Evolutionary conservation across 2,329 filamentous ascomycete species (phyloP), one percentile per base, ranked within the genome.

Genomic region (Ophiocordyceps camponoti-floridani): DNA sequence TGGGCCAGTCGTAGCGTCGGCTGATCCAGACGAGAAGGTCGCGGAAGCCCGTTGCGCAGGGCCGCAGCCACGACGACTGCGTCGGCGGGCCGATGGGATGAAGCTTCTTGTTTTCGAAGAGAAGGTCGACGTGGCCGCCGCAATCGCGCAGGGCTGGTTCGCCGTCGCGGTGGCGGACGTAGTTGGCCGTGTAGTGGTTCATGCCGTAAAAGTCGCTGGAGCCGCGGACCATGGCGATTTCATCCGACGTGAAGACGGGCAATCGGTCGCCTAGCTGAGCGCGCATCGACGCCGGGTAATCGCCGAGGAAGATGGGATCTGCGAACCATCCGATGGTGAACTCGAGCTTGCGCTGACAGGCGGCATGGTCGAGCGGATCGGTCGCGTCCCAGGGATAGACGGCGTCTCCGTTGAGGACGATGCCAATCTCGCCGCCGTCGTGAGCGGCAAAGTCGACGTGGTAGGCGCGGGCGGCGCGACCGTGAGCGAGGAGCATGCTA

Each of bases 141-240:
- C 77, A 77, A 64, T 94, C 85, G 43, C 82, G 70, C 4, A 67
- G 65, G 1, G 73, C 69, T 0, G 83, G 64, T 42, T 70, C 64
- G 7, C 70, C 72, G 8, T 73, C 70, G 56, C 77, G 75, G 64
- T 88, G 79, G 60, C 78, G 79, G 65, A 93, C 79, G 65, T 84
- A 93, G 69, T 91, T 84, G 56, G 84, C 82, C 43, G 84, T 88
- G 69, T 94, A 94, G 69, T 87, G 82, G 69, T 94, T 93, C 84
- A 89, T 89, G 60, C 84, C 86, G 62, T 93, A 93, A 64, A 93
- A 93, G 67, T 93, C 86, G 61, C 91, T 91, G 58, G 80, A 85
- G n/a, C 83, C 84, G 55, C 81, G 71, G 41, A 94, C 77, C n/a
- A 91, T 68, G 2, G 74, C 75, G 23, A 68, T 61, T 57, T 94